Conservation (phyloP, 352 stramenopile species). For the Pythium dissimile region DNA sequence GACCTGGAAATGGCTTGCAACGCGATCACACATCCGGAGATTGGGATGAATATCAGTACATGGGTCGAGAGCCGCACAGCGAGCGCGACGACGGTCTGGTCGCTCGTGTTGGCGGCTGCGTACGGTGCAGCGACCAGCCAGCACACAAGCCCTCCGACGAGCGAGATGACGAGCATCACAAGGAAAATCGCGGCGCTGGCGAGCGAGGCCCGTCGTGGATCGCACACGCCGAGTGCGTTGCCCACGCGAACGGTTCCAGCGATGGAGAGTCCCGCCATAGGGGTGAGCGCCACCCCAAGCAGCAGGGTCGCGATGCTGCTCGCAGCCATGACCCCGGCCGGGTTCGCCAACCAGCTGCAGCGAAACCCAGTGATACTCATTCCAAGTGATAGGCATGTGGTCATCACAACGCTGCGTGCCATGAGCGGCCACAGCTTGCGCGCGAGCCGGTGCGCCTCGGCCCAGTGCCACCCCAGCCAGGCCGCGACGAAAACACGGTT, state of each 20-base stretch:
- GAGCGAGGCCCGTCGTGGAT: constrained; percentile 19
- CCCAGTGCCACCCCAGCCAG: constrained; percentile 23
- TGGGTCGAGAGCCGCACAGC: not conserved
- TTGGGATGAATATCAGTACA: constrained; percentile 15
- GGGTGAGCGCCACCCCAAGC: constrained; percentile 23
- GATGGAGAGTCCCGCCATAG: constrained; percentile 18
- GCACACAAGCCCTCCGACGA: constrained; percentile 7
- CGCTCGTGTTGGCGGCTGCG: constrained; percentile 20
- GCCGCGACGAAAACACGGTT: constrained; percentile 18
- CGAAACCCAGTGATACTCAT: constrained; percentile 43
- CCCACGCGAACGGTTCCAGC: constrained; percentile 29
- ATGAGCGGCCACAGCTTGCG: constrained; percentile 21
- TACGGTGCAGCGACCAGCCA: constrained; percentile 13
- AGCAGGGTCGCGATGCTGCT: constrained; percentile 50
- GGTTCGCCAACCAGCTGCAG: constrained; percentile 48
- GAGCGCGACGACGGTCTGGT: constrained; percentile 9
- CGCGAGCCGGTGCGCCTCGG: constrained; percentile 15
- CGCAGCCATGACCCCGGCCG: constrained; percentile 38
- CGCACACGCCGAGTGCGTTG: constrained; percentile 27
- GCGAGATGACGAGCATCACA: not conserved
- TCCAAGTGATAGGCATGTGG: constrained; percentile 40
- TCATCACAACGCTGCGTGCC: constrained; percentile 44
- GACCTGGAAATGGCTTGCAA: constrained; percentile 24
- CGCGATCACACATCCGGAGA: constrained; percentile 9
- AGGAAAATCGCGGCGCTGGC: constrained; percentile 12